These are phyloP conservation scores for Carex kokanica DNA, from an alignment of 176 grass and related monocot species.

Conservation along the genomic window DNA sequence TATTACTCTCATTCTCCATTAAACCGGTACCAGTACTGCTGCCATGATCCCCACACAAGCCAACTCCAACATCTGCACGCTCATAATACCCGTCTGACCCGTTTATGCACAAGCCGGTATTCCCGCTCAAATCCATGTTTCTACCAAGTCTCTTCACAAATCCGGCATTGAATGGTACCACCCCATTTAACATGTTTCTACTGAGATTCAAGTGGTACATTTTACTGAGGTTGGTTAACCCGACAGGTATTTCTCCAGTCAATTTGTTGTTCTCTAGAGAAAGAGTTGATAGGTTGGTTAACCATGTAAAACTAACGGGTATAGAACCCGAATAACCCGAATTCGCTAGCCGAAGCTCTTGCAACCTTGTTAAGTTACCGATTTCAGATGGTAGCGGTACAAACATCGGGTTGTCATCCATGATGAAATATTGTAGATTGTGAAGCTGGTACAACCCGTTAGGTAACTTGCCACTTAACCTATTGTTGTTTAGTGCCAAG, in stretches of 20 bases:
- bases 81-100: conserved; percentile 37
- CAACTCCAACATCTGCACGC: conserved; percentile 39
- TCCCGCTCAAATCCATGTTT: conserved; percentile 88
- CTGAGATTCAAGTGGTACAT: conserved; percentile 97
- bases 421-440: conserved; percentile 84
- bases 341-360: conserved; percentile 71
- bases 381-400: conserved; percentile 54
- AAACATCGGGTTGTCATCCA: conserved; percentile 78
- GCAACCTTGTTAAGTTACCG: conserved; percentile 48
- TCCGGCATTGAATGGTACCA: conserved; percentile 68
- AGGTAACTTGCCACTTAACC: conserved; percentile 49
- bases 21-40: conserved; percentile 14
- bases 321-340: conserved; percentile 80
- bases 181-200: conserved; percentile 77
- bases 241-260: conserved; percentile 66
- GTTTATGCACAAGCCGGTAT: conserved; percentile 68
- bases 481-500: conserved; percentile 71
- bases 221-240: conserved; percentile 50
- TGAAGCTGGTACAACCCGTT: conserved; percentile 44
- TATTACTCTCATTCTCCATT: background rate
- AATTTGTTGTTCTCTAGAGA: conserved; percentile 79
- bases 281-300: conserved; percentile 68
- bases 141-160: conserved; percentile 67
- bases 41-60: conserved; percentile 26
- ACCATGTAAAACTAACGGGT: conserved; percentile 49